Evolutionary conservation across 352 stramenopile species (phyloP), one percentile per base, ranked within the genome.

Genomic region (Aphanomyces astaci): DNA sequence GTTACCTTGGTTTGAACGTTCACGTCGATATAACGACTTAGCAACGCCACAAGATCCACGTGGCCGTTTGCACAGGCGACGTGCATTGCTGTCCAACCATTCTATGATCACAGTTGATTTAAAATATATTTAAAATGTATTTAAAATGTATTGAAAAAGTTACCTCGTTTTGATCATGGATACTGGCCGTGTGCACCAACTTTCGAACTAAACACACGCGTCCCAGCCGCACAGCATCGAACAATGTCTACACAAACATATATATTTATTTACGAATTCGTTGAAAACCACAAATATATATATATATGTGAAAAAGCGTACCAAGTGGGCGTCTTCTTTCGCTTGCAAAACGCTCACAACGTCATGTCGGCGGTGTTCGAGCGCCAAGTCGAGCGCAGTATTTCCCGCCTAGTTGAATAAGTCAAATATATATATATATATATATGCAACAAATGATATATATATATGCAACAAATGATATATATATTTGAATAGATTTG

Each of bases 101-200:
- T 25, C 62, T 68, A 46, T 13, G n/a, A n/a, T n/a, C n/a, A n/a
- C n/a, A n/a, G n/a, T n/a, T n/a, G n/a, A n/a, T n/a, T n/a, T n/a
- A n/a, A n/a, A n/a, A n/a, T n/a, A 75, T 69, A 59, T 83, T 74
- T 59, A 22, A 22, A 49, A 49, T 49, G n/a, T n/a, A n/a, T n/a
- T n/a, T n/a, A n/a, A n/a, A n/a, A n/a, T n/a, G n/a, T n/a, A n/a
- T n/a, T n/a, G n/a, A n/a, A n/a, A 46, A 17, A 46, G 9, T 17
- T 46, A 59, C 51, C 51, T 59, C 51, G 51, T 59, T 39, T 19
- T 36, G 48, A 11, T 19, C 7, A 55, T 55, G 9, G 25, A 10
- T 22, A 11, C 25, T 39, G 15, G 51, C n/a, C 25, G 51, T 59
- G 25, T 30, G 25, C 13, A 28, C 22, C 5, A 59, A 11, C n/a